A percentile compares a stretch with the other conserved stretches of the same genome.
phyloP scores from a whole-genome alignment of 2,329 filamentous ascomycete species.

The Xylariaceae sp. region DNA sequence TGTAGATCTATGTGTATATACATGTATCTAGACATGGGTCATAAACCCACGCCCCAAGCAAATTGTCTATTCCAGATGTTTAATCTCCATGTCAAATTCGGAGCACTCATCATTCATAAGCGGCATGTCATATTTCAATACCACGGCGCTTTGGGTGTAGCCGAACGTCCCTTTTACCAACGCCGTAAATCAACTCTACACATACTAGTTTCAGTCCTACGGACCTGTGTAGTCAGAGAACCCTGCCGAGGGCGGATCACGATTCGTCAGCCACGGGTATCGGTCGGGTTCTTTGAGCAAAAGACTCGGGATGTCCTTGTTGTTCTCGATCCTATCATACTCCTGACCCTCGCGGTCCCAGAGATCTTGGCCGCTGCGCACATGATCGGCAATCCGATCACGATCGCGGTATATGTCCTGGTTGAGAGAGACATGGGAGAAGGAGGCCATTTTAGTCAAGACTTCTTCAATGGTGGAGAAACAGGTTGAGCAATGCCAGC shows the following conservation, averaged over 20 bases:
- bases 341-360: constrained; percentile 48
- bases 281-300: constrained; percentile 37
- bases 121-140: too few species aligned
- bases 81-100: too few species aligned
- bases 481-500: constrained; percentile 61
- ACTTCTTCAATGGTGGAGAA: constrained; percentile 54
- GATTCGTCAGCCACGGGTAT: constrained; percentile 43
- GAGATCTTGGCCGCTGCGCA: constrained; percentile 51
- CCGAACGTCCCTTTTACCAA: too few species aligned
- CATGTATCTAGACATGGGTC: too few species aligned
- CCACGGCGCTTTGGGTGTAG: too few species aligned
- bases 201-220: constrained; percentile 1
- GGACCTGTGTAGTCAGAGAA: constrained; percentile 42
- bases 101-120: too few species aligned
- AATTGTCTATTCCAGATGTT: too few species aligned
- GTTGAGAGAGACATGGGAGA: constrained; percentile 54
- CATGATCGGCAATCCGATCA: constrained; percentile 45
- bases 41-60: too few species aligned
- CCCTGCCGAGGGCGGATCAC: constrained; percentile 44
- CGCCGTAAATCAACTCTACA: neutral
- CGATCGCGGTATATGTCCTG: constrained; percentile 43
- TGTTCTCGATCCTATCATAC: constrained; percentile 47
- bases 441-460: constrained; percentile 52
- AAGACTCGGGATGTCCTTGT: constrained; percentile 50
- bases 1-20: too few species aligned